These are phyloP conservation scores for Fusarium xylarioides DNA, from an alignment of 2,329 filamentous ascomycete genomes.

Conservation along the genomic window DNA sequence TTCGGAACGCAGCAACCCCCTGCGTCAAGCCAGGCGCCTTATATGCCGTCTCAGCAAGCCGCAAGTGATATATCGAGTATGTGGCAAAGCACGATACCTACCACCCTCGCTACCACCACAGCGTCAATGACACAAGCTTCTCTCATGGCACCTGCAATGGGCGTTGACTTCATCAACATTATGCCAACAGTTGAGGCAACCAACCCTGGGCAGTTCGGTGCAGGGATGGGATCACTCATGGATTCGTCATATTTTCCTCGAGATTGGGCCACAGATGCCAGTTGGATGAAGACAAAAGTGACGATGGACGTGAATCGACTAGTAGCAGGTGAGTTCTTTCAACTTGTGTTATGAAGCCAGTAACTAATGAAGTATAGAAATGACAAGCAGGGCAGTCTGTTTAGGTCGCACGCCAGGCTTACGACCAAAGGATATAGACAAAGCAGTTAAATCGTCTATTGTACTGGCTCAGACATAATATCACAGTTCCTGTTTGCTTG, in stretches of 20 bases:
- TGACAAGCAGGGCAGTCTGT: conserved; percentile 49
- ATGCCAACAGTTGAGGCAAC: not conserved
- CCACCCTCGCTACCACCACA: conserved; percentile 12
- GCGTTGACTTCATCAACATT: conserved; percentile 12
- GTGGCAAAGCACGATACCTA: conserved; percentile 27
- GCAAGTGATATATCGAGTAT: not conserved
- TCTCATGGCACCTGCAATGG: conserved; percentile 7
- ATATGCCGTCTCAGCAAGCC: conserved; percentile 5
- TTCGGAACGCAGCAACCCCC: conserved; percentile 14
- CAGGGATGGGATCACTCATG: conserved; percentile 15
- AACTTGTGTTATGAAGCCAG: too few relatives aligned
- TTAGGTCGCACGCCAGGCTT: conserved; percentile 52
- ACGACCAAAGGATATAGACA: conserved; percentile 50
- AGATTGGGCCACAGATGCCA: conserved; percentile 25
- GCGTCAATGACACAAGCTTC: conserved; percentile 7
- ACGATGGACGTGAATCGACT: conserved; percentile 49
- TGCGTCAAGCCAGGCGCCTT: not conserved
- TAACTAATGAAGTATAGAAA: conserved; percentile 44
- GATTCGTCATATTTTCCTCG: conserved; percentile 20
- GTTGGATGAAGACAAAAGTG: conserved; percentile 46
- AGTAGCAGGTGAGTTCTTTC: conserved; percentile 44
- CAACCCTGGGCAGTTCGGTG: conserved; percentile 13
- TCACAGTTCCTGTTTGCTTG: not conserved
- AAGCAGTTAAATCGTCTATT: conserved; percentile 39
- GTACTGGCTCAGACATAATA: conserved; percentile 8